These are phyloP conservation scores for Pseudogymnoascus sp. DNA, from an alignment of 2,329 filamentous ascomycete species.

Conservation along the genomic window DNA sequence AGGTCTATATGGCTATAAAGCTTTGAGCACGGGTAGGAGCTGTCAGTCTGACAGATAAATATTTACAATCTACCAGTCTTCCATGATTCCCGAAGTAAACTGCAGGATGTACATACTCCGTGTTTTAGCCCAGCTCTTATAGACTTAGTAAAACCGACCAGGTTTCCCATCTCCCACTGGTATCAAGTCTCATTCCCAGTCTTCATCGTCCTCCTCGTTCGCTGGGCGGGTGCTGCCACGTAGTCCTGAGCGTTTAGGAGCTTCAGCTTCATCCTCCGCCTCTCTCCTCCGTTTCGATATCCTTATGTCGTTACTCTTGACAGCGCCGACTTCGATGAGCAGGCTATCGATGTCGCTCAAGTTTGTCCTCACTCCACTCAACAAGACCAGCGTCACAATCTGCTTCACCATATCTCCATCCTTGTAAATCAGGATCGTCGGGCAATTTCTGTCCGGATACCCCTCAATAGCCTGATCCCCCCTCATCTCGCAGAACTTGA, in stretches of 20 bases:
- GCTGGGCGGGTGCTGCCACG: conserved; percentile 18
- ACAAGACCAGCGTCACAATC: conserved; percentile 75
- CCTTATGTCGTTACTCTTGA: conserved; percentile 70
- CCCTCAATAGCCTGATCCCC: conserved; percentile 91
- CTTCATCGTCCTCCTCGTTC: conserved; percentile 34
- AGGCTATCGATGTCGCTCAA: conserved; percentile 72
- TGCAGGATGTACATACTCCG: background rate
- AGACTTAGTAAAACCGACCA: background rate
- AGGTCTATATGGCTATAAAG: background rate
- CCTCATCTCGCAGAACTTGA: conserved; percentile 96
- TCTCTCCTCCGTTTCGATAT: conserved; percentile 35
- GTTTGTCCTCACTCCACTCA: conserved; percentile 63
- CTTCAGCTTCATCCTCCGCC: conserved; percentile 25
- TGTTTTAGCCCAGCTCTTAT: background rate
- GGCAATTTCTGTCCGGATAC: conserved; percentile 90
- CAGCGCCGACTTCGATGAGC: conserved; percentile 71
- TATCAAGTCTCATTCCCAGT: conserved; percentile 41
- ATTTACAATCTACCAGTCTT: conserved; percentile 1
- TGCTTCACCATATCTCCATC: conserved; percentile 90
- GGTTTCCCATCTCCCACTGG: background rate
- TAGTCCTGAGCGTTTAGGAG: conserved; percentile 23
- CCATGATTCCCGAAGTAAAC: background rate
- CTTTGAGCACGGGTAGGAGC: background rate
- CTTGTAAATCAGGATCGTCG: conserved; percentile 85
- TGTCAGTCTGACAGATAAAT: background rate